phyloP scores from a whole-genome alignment of 164 flowering plant species.

The Stephania japonica region DNA sequence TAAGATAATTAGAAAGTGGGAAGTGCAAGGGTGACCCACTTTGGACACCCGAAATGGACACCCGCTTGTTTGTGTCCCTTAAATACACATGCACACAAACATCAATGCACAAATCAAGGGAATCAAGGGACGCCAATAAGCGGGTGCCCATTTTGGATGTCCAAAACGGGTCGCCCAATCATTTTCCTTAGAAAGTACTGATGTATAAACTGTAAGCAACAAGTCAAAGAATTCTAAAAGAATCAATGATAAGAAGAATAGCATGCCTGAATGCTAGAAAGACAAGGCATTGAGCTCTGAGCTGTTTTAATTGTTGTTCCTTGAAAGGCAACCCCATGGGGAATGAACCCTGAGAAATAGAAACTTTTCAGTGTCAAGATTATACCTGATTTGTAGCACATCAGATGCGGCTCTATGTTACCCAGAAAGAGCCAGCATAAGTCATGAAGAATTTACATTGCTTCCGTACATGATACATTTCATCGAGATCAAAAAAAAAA shows the following conservation, averaged over 20 bases:
- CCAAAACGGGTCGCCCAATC: no score
- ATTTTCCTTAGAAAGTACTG: no score
- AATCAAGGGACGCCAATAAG: no score
- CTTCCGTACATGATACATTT: not conserved
- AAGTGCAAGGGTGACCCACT: no score
- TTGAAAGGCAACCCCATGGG: slow-evolving; percentile 58
- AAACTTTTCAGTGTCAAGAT: slow-evolving; percentile 47
- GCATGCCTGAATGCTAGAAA: slow-evolving; percentile 84
- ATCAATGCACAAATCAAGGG: no score
- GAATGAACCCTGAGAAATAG: slow-evolving; percentile 30
- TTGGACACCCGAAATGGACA: no score
- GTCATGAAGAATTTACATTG: not conserved
- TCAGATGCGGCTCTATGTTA: slow-evolving; percentile 35
- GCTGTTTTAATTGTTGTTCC: slow-evolving; percentile 92
- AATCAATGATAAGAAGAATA: not conserved
- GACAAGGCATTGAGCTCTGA: slow-evolving; percentile 98
- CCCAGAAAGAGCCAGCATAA: slow-evolving; percentile 4
- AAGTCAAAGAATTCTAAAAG: not conserved
- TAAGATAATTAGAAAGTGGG: not conserved
- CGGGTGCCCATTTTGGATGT: no score
- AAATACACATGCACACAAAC: no score
- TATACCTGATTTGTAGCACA: slow-evolving; percentile 19
- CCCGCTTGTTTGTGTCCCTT: no score
- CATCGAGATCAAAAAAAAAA: not conserved
- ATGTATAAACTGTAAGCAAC: not conserved